Percentiles rank a stretch among this genome's conserved stretches.
phyloP scores from a whole-genome alignment of 2,329 filamentous ascomycete genomes.

The Orbilia oligospora region DNA sequence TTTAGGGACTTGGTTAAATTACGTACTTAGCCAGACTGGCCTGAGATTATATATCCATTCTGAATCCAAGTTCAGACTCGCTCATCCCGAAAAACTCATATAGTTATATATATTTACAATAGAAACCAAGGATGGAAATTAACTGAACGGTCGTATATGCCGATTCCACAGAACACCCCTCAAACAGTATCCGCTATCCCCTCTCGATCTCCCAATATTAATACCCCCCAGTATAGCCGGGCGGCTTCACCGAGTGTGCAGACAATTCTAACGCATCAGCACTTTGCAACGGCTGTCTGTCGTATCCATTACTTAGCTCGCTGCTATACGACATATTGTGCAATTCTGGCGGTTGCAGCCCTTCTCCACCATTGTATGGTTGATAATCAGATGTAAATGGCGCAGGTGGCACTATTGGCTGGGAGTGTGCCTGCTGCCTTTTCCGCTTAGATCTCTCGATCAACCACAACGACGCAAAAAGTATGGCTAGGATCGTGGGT shows the following conservation, averaged over 20 bases:
- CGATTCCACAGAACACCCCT: neutral
- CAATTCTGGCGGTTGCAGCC: conserved; percentile 21
- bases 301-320: conserved; percentile 27
- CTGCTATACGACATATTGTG: conserved; percentile 35
- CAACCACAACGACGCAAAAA: conserved; percentile 44
- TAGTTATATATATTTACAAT: conserved; percentile 25
- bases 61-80: conserved; percentile 10
- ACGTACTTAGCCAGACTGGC: conserved; percentile 17
- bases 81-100: conserved; percentile 31
- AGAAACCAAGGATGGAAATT: neutral
- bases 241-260: conserved; percentile 25
- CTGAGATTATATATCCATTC: conserved; percentile 23
- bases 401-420: conserved; percentile 39
- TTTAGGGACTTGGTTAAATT: neutral
- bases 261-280: conserved; percentile 29
- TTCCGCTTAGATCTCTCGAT: conserved; percentile 26
- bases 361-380: neutral
- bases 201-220: conserved; percentile 2
- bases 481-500: conserved; percentile 35
- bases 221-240: conserved; percentile 11
- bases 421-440: neutral
- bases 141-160: neutral
- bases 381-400: conserved; percentile 2
- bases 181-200: neutral
- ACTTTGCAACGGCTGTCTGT: neutral